phyloP scores from a whole-genome alignment of 768 basidiomycete genomes.

The Postia placenta region DNA sequence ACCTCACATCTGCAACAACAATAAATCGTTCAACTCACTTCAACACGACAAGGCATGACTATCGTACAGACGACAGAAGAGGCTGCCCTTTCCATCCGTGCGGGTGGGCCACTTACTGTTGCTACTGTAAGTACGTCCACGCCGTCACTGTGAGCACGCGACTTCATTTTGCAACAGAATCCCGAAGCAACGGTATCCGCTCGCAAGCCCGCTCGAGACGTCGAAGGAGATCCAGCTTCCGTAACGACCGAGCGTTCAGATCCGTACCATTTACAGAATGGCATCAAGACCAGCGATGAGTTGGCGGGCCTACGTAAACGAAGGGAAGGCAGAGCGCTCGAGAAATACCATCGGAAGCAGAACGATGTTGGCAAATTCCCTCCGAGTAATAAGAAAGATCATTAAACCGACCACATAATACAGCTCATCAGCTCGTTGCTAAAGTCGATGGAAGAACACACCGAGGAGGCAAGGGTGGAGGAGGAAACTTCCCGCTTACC shows the following conservation, averaged over 20 bases:
- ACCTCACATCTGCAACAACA: too few relatives aligned
- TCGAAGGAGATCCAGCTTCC: constrained; percentile 8
- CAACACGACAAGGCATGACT: constrained; percentile 7
- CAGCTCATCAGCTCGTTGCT: constrained; percentile 85
- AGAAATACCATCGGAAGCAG: constrained; percentile 61
- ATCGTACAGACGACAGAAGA: constrained; percentile 3
- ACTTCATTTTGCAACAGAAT: not conserved
- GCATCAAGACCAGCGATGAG: constrained; percentile 55
- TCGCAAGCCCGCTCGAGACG: constrained; percentile 30
- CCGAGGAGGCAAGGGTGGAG: constrained; percentile 69
- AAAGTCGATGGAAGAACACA: constrained; percentile 88
- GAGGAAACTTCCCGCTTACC: constrained; percentile 62
- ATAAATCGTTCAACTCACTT: not conserved
- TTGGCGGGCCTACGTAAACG: constrained; percentile 56
- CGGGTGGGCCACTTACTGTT: not conserved
- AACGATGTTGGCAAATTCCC: constrained; percentile 49
- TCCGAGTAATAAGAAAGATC: constrained; percentile 3
- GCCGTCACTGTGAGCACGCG: not conserved
- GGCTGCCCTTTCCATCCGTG: not conserved
- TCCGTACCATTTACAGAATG: constrained; percentile 61
- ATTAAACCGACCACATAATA: constrained; percentile 9
- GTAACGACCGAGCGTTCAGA: constrained; percentile 32
- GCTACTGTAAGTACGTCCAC: not conserved
- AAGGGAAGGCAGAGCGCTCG: constrained; percentile 57
- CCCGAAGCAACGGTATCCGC: constrained; percentile 48